These are phyloP conservation scores for Agaricus subrufescens DNA, from an alignment of 768 basidiomycete genomes.

Conservation along the genomic window DNA sequence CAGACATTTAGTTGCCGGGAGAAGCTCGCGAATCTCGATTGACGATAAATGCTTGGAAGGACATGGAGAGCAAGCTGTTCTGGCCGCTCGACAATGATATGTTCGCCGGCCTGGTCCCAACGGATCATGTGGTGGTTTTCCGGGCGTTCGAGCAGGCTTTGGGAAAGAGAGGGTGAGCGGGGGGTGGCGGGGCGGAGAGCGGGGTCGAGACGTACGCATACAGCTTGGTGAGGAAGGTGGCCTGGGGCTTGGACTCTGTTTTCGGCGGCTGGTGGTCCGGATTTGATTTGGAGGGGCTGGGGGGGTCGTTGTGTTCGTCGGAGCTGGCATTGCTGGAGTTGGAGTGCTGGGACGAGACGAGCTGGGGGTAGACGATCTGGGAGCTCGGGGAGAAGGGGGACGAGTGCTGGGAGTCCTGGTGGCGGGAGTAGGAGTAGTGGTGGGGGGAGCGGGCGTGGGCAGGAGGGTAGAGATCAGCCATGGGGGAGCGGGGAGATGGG, in stretches of 20 bases:
- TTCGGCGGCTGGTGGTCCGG: constrained; percentile 47
- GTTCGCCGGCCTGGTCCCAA: constrained; percentile 90
- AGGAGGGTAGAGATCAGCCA: constrained; percentile 57
- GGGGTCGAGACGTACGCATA: constrained; percentile 66
- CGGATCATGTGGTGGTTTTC: constrained; percentile 97
- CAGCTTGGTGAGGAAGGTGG: constrained; percentile 95
- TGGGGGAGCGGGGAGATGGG: constrained; percentile 23
- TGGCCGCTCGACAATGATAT: constrained; percentile 93
- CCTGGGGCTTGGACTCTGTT: constrained; percentile 77
- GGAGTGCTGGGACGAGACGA: constrained; percentile 35
- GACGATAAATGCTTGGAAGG: constrained; percentile 90
- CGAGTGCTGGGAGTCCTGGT: constrained; percentile 11
- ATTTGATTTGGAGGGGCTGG: constrained; percentile 35
- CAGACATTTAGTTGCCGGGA: constrained; percentile 93
- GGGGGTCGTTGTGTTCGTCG: constrained; percentile 51
- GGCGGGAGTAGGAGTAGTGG: constrained; percentile 16
- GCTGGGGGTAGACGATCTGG: constrained; percentile 29
- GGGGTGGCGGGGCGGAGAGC: constrained; percentile 1
- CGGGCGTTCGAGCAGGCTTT: constrained; percentile 80
- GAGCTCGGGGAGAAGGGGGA: constrained; percentile 24
- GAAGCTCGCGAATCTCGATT: constrained; percentile 96
- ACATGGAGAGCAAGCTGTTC: constrained; percentile 93
- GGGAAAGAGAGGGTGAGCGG: constrained; percentile 15
- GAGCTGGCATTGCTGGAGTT: constrained; percentile 31
- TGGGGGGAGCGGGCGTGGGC: constrained; percentile 24